A percentile compares a stretch with the other conserved stretches of the same genome.
Conservation (phyloP, 139 green algal genomes). For the Micractinium conductrix region DNA sequence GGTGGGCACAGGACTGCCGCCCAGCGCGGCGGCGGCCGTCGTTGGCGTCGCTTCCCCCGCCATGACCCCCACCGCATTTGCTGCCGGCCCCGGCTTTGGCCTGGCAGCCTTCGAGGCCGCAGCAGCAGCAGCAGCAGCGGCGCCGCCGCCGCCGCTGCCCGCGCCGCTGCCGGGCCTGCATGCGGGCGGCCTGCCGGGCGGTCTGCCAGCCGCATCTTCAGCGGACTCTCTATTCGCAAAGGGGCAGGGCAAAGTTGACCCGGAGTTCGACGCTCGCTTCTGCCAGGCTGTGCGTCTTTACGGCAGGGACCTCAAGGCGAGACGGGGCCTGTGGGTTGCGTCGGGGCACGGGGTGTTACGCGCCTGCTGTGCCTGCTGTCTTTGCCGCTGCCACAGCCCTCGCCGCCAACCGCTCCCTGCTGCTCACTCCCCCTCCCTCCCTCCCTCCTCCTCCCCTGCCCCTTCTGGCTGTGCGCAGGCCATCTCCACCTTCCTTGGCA, state of each 20-base stretch:
- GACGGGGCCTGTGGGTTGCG: neutral
- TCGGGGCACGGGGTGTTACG: neutral
- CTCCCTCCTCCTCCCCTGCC: neutral
- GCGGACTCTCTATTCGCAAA: no score
- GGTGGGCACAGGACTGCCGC: neutral
- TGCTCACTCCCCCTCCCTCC: neutral
- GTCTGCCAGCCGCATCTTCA: neutral
- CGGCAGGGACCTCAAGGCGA: conserved; percentile 52
- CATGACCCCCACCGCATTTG: neutral
- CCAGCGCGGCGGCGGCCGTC: neutral
- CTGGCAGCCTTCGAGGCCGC: no score
- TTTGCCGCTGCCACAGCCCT: no score
- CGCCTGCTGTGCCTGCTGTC: no score
- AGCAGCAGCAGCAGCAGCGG: neutral
- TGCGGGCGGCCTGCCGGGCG: no score
- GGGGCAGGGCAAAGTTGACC: no score
- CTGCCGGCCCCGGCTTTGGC: neutral
- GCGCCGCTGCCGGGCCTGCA: neutral
- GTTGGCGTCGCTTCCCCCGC: neutral
- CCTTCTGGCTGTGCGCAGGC: conserved; percentile 28
- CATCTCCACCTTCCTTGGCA: conserved; percentile 58
- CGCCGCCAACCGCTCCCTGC: no score
- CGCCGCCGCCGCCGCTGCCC: conserved; percentile 1
- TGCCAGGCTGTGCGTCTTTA: conserved; percentile 61
- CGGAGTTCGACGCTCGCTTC: conserved; percentile 59